phyloP scores from a whole-genome alignment of 176 grass and related monocot species.

The Saccharum officinarum region DNA sequence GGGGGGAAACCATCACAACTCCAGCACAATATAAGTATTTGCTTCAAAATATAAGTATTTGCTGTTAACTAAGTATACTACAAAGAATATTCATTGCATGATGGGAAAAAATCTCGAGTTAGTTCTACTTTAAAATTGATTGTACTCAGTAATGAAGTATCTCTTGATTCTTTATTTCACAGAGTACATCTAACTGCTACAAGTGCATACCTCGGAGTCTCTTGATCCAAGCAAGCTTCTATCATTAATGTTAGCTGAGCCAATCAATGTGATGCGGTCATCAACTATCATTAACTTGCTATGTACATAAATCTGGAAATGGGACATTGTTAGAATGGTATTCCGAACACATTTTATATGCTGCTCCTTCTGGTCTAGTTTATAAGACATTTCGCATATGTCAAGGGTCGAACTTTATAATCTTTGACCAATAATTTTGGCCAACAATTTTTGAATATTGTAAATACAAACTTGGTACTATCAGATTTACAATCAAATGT shows the following conservation, averaged over 20 bases:
- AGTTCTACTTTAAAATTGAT: slow-evolving; percentile 7
- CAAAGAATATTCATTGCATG: slow-evolving; percentile 5
- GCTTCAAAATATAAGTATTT: slow-evolving; percentile 1
- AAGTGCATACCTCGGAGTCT: slow-evolving; percentile 88
- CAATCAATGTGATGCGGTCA: slow-evolving; percentile 91
- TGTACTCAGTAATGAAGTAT: slow-evolving; percentile 13
- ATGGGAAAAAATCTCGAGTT: not conserved
- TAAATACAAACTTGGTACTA: not conserved
- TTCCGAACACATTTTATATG: slow-evolving; percentile 28
- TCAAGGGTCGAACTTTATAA: not conserved
- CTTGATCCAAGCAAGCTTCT: slow-evolving; percentile 98
- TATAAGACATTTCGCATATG: not conserved
- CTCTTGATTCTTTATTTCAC: slow-evolving; percentile 2
- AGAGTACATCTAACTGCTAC: not conserved
- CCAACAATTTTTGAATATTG: not conserved
- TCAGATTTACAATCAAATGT: not conserved
- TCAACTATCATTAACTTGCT: slow-evolving; percentile 99
- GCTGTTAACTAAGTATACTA: slow-evolving; percentile 14
- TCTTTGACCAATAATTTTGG: not conserved
- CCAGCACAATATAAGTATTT: not conserved
- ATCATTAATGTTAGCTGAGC: slow-evolving; percentile 98
- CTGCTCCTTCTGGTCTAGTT: not conserved
- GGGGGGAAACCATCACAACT: not conserved
- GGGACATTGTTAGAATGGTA: slow-evolving; percentile 14
- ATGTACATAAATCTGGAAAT: slow-evolving; percentile 89